Conservation (phyloP, 495 filamentous ascomycete species). For the Daldinia loculata region DNA sequence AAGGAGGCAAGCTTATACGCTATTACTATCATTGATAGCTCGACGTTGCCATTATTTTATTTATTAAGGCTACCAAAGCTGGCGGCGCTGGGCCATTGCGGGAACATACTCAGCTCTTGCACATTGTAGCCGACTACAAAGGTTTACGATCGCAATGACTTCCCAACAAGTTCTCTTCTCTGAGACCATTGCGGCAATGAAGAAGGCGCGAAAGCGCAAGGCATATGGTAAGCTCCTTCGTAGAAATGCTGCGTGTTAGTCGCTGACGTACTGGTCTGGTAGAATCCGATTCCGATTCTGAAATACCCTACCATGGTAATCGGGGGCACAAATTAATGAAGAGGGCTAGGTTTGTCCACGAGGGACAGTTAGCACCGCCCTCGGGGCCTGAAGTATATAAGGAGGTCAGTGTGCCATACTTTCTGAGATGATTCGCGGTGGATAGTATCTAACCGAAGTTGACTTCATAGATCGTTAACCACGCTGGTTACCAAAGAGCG, state of each 20-base stretch:
- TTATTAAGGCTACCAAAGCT: not conserved
- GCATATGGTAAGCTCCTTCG: conserved; percentile 60
- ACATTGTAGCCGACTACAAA: conserved; percentile 5
- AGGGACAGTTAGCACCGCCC: conserved; percentile 75
- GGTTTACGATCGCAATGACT: conserved; percentile 64
- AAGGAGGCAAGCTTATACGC: not conserved
- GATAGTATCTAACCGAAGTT: conserved; percentile 8
- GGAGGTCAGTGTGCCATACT: conserved; percentile 65
- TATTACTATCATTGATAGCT: not conserved
- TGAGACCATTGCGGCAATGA: conserved; percentile 80
- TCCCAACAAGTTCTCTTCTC: conserved; percentile 73
- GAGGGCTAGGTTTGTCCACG: conserved; percentile 79
- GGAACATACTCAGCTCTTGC: conserved; percentile 8
- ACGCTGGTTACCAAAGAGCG: conserved; percentile 82
- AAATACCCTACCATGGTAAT: conserved; percentile 81
- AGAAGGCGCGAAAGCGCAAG: conserved; percentile 71
- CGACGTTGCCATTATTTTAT: not conserved
- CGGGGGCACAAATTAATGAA: conserved; percentile 91
- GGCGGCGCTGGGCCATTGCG: not conserved
- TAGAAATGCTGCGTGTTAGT: conserved; percentile 6
- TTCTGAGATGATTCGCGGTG: conserved; percentile 6
- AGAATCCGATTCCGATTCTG: conserved; percentile 90
- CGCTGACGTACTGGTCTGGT: conserved; percentile 28
- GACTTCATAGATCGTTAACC: conserved; percentile 72
- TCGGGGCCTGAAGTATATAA: conserved; percentile 82